Evolutionary conservation across 768 basidiomycete genomes (phyloP).

Genomic region (Pluteus cervinus): DNA sequence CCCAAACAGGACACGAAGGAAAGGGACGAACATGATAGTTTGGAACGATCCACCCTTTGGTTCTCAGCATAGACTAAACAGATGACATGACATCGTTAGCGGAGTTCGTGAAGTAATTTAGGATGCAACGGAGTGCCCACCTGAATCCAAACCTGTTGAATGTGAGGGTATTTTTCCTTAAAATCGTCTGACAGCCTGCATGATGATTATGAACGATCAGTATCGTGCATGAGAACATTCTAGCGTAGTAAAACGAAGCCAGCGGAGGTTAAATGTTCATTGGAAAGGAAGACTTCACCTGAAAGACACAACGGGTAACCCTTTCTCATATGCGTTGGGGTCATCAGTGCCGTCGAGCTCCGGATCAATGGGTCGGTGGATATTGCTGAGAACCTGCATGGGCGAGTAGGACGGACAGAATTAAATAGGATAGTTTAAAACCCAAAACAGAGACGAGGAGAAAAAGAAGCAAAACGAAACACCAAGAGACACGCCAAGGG

Average conservation of each 20-base stretch:
- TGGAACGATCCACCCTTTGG: constrained; percentile 58
- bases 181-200: constrained; percentile 43
- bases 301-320: constrained; percentile 62
- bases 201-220: not conserved
- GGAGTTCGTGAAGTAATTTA: constrained; percentile 8
- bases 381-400: constrained; percentile 37
- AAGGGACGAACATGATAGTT: constrained; percentile 40
- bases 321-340: constrained; percentile 42
- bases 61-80: constrained; percentile 33
- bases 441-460: too few relatives aligned
- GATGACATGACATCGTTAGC: not conserved
- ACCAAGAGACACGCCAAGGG: too few relatives aligned
- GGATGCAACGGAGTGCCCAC: too few relatives aligned
- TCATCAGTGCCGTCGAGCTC: constrained; percentile 25
- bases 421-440: not conserved
- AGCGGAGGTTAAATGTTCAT: too few relatives aligned
- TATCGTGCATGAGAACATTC: not conserved
- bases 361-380: constrained; percentile 34
- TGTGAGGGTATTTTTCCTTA: constrained; percentile 41
- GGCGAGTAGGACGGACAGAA: too few relatives aligned
- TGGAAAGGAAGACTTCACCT: too few relatives aligned
- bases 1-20: not conserved
- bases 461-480: not conserved
- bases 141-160: constrained; percentile 50
- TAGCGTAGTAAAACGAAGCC: too few relatives aligned